Percentiles rank a stretch among this genome's conserved stretches.
These are phyloP conservation scores for Yamadazyma kanchanaburiensis DNA, from an alignment of 1,139 yeast genomes.

Conservation along the genomic window DNA sequence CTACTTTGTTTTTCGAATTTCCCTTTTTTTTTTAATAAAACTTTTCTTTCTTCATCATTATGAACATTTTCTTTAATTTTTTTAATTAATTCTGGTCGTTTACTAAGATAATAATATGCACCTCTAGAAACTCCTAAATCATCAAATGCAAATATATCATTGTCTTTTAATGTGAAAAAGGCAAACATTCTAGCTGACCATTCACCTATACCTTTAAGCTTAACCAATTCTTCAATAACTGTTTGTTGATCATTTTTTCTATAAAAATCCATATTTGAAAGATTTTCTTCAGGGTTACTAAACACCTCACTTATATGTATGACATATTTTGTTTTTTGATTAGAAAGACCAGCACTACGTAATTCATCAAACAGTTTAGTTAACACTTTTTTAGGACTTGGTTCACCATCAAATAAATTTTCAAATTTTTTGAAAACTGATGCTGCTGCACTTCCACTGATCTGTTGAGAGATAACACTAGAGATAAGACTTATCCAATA, in stretches of 20 bases:
- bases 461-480: constrained; percentile 73
- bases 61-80: constrained; percentile 34
- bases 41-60: constrained; percentile 25
- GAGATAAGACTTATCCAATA: constrained; percentile 39
- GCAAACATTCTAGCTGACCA: constrained; percentile 94
- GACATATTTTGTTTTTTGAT: constrained; percentile 63
- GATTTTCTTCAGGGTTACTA: constrained; percentile 28
- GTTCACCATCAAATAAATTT: constrained; percentile 35
- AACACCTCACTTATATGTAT: constrained; percentile 61
- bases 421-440: constrained; percentile 54
- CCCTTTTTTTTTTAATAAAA: constrained; percentile 29
- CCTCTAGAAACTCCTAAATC: constrained; percentile 90
- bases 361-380: constrained; percentile 43
- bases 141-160: constrained; percentile 71
- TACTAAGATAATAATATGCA: constrained; percentile 56
- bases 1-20: constrained; percentile 40
- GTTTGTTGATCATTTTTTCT: constrained; percentile 36
- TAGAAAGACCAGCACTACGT: constrained; percentile 67
- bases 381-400: constrained; percentile 51
- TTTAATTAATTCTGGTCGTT: constrained; percentile 49
- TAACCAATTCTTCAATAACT: constrained; percentile 52
- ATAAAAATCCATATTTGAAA: constrained; percentile 41
- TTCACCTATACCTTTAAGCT: constrained; percentile 76
- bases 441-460: constrained; percentile 79
- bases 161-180: constrained; percentile 60